Base-by-base conservation (phyloP, 176 grass and related monocot species). In the Carex kokanica region DNA sequence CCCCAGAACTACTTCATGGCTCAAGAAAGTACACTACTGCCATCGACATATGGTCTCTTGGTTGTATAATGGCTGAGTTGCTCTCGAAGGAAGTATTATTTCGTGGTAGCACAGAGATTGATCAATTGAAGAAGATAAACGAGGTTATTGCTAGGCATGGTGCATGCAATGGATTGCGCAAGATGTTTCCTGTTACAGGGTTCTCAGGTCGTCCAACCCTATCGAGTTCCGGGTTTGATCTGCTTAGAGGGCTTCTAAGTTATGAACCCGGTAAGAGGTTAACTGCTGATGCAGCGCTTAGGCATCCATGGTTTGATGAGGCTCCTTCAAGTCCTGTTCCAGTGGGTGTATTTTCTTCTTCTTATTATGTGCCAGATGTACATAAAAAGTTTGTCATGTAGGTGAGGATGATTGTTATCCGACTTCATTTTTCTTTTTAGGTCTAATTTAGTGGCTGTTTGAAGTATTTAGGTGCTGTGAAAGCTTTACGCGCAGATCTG, bases 11-110 rank as follows among this genome's bases (percentile, higher is more conserved):
- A n/a, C 64, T 90, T 21, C 53, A 54, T 0, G 89, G 89, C 4
- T 68, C 34, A 29, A 23, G 38, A 38, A 63, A 85, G 38, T 90
- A 90, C 82, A 53, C 79, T 49, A 13, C 31, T 13, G 58, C 53
- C 20, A 85, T 89, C 0, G 88, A 89, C 79, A 78, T 64, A 85
- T 87, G 85, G 85, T 90, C 88, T 3, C 78, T 86, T 2, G 88
- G 85, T 15, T 90, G 85, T 59, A 80, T 88, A 60, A 87, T 90
- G 86, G 89, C 86, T 1, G 78, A 88, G 78, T 80, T 90, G 29
- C 78, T 90, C 17, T 75, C 81, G 11, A 79, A 79, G 57, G 12
- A 82, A 41, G 58, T 1, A 61, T 10, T 75, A 18, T 88, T 88
- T 56, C 8, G 24, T 0, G 25, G 45, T 12, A 31, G 14, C 1